Evolutionary conservation across 139 green algal species (phyloP).

Genomic region (Pseudopediastrum boryanum): DNA sequence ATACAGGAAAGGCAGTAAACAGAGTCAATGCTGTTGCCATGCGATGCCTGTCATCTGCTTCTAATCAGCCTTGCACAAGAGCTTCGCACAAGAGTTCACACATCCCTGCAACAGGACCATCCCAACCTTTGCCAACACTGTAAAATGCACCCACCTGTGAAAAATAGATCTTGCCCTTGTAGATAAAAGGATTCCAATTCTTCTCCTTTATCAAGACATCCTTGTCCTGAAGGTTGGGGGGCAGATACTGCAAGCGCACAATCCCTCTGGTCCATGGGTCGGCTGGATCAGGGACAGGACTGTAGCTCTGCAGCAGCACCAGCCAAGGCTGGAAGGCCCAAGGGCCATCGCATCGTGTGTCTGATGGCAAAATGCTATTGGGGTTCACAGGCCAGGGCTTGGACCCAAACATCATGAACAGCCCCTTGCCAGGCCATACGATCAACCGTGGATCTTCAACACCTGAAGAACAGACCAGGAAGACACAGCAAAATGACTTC

Average conservation of each 20-base stretch:
- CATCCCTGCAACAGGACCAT: too few relatives aligned
- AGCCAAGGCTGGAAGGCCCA: conserved; percentile 43
- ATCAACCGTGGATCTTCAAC: conserved; percentile 38
- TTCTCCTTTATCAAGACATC: conserved; percentile 40
- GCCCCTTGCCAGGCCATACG: conserved; percentile 42
- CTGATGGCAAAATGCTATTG: neutral
- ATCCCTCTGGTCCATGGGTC: conserved; percentile 34
- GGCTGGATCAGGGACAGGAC: conserved; percentile 6
- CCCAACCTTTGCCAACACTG: too few relatives aligned
- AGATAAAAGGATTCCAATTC: conserved; percentile 44
- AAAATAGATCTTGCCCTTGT: conserved; percentile 39
- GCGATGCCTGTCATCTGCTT: too few relatives aligned
- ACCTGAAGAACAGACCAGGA: neutral
- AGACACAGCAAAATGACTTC: neutral
- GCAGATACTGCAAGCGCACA: conserved; percentile 33
- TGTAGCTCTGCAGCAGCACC: conserved; percentile 25
- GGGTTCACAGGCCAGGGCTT: conserved; percentile 32
- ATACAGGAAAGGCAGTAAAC: too few relatives aligned
- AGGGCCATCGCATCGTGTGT: conserved; percentile 34
- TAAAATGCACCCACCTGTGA: conserved; percentile 26
- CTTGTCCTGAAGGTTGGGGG: neutral
- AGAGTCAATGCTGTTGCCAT: too few relatives aligned
- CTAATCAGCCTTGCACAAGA: too few relatives aligned
- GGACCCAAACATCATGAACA: conserved; percentile 47
- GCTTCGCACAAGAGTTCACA: too few relatives aligned